Conservation (phyloP, 768 basidiomycete genomes). For the Exsudoporus frostii region DNA sequence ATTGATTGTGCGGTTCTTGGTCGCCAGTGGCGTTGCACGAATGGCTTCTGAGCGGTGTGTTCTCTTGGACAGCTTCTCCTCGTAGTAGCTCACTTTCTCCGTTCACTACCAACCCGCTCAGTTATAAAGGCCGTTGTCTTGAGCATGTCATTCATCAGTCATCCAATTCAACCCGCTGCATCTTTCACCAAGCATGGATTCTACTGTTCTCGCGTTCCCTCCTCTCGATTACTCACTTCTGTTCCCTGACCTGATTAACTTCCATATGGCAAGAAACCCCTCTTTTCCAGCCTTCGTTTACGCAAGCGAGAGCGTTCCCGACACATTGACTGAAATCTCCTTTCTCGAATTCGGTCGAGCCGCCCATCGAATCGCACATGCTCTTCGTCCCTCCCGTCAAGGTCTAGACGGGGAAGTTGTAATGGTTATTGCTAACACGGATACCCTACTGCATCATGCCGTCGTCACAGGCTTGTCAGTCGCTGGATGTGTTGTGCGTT, state of each 20-base stretch:
- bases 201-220: conserved; percentile 5
- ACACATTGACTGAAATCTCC: conserved; percentile 18
- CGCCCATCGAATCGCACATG: conserved; percentile 37
- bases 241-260: conserved; percentile 26
- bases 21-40: background rate
- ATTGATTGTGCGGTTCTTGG: background rate
- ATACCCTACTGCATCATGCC: conserved; percentile 35
- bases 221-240: conserved; percentile 23
- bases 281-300: conserved; percentile 20
- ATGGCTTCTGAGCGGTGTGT: background rate
- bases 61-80: background rate
- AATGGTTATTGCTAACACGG: conserved; percentile 25
- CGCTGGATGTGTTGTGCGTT: conserved; percentile 35
- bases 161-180: background rate
- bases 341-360: conserved; percentile 29
- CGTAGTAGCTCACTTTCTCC: background rate
- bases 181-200: conserved; percentile 2
- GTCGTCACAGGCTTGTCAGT: conserved; percentile 35
- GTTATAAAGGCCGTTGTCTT: conserved; percentile 12
- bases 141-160: background rate
- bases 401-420: conserved; percentile 21
- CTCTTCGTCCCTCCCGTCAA: conserved; percentile 34
- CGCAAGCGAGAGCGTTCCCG: conserved; percentile 7
- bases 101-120: background rate
- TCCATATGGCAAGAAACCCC: conserved; percentile 26